phyloP scores from a whole-genome alignment of 306 rosid species.

The Lathyrus oleraceus region DNA sequence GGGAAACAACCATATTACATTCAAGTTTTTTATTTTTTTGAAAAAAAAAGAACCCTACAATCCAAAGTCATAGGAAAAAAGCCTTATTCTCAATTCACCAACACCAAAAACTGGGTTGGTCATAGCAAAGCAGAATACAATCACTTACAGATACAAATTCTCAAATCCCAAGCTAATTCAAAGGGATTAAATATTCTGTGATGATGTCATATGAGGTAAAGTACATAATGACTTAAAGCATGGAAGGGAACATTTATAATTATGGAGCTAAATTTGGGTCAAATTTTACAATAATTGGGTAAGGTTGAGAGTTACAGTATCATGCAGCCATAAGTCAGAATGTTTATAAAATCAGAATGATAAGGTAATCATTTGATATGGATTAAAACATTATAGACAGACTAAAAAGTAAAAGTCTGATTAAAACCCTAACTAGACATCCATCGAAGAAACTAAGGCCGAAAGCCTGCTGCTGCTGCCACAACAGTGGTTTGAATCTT shows the following conservation, averaged over 20 bases:
- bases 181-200: constrained; percentile 4
- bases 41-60: background rate
- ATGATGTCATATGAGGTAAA: constrained; percentile 2
- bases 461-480: constrained; percentile 21
- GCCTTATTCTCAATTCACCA: constrained; percentile 18
- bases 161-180: constrained; percentile 24
- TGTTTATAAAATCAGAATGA: constrained; percentile 14
- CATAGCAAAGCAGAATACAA: constrained; percentile 5
- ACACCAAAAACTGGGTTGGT: constrained; percentile 20
- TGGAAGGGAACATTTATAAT: background rate
- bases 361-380: background rate
- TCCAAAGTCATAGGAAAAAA: constrained; percentile 19
- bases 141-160: constrained; percentile 2
- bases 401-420: background rate
- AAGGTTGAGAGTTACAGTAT: constrained; percentile 12
- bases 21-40: background rate
- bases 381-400: background rate
- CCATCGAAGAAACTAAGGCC: constrained; percentile 22
- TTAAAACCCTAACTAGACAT: background rate
- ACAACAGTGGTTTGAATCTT: constrained; percentile 3
- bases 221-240: background rate
- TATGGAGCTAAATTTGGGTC: background rate
- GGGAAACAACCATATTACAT: constrained; percentile 17
- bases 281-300: background rate
- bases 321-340: background rate